Base-by-base conservation (phyloP, 1,284 basidiomycete species). In the Hemileia vastatrix region DNA sequence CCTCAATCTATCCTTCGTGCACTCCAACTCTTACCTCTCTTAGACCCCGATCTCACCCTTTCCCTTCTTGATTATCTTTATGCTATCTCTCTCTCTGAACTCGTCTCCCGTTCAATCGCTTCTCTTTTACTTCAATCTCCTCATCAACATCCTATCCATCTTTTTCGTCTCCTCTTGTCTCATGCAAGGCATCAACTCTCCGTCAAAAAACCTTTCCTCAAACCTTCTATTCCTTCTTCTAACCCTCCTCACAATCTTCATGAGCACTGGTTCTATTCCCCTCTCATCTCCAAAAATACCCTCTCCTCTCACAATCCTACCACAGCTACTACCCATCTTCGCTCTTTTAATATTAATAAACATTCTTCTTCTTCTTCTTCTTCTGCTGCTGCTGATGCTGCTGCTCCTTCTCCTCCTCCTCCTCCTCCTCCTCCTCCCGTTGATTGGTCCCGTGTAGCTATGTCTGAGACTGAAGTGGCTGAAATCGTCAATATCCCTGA, bases 1-100 rank as follows among this genome's bases (percentile, higher is more conserved):
- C 52, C 58, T 6, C 19, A 31, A 48, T 40, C 58, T 2, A 54
- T 61, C 18, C 9, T 47, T 13, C 40, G 45, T 18, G 59, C 51
- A 1, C 47, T 61, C 8, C 15, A 52, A 49, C 11, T 61, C 8
- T 40, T 61, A 54, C 44, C 59, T 27, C 33, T 61, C 18, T 44
- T 45, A 8, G 59, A 61, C 27, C 19, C 23, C n/a, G 59, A 61
- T 11, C 23, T 61, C 6, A n/a, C 54, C 4, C 47, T 61, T 43
- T 24, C 23, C n/a, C 43, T 61, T 27, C 44, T 61, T 1, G 59
- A 61, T 48, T 61, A 61, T 21, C 32, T 61, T 6, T 61, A 61
- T 40, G 31, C 44, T 4, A 53, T 61, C 19, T 54, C 31, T 1
- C 21, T 13, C 21, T 33, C 23, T 24, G 4, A 15, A 15, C 21